Evolutionary conservation across 768 basidiomycete genomes (phyloP).

Genomic region (Pholiota molesta): DNA sequence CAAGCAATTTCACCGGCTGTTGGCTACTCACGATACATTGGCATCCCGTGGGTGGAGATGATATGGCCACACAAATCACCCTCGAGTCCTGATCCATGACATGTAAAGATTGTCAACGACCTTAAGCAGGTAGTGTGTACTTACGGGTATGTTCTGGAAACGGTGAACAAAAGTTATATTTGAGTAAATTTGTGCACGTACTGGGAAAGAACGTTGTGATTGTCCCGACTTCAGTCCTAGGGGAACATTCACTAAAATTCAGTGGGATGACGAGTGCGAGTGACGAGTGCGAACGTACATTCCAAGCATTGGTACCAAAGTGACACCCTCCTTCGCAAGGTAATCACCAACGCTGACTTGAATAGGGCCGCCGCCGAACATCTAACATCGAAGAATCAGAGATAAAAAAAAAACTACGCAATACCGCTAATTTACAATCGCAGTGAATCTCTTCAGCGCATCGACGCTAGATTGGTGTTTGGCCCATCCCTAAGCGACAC

Average conservation of each 20-base stretch:
- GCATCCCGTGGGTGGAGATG: slow-evolving; percentile 1
- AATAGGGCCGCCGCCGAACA: slow-evolving; percentile 11
- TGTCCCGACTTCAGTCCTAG: neutral
- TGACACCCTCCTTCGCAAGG: slow-evolving; percentile 5
- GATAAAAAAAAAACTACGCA: neutral
- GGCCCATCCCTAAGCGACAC: neutral
- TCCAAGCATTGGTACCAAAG: slow-evolving; percentile 4
- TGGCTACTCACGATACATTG: slow-evolving; percentile 5
- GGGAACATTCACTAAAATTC: neutral
- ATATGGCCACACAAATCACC: slow-evolving; percentile 1
- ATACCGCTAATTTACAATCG: neutral
- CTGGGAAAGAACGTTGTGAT: slow-evolving; percentile 1
- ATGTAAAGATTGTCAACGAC: neutral
- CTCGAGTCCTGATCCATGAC: neutral
- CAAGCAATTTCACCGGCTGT: too few species aligned
- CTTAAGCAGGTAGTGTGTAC: too few species aligned
- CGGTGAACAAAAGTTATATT: too few species aligned
- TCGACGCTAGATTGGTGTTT: neutral
- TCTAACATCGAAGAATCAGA: neutral
- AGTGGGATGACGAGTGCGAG: neutral
- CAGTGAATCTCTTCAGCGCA: slow-evolving; percentile 3
- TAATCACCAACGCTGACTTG: neutral
- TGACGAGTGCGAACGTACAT: too few species aligned
- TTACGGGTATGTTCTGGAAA: neutral
- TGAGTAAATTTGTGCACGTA: neutral